Conservation (phyloP, 768 basidiomycete species). For the Cyclocybe aegerita region DNA sequence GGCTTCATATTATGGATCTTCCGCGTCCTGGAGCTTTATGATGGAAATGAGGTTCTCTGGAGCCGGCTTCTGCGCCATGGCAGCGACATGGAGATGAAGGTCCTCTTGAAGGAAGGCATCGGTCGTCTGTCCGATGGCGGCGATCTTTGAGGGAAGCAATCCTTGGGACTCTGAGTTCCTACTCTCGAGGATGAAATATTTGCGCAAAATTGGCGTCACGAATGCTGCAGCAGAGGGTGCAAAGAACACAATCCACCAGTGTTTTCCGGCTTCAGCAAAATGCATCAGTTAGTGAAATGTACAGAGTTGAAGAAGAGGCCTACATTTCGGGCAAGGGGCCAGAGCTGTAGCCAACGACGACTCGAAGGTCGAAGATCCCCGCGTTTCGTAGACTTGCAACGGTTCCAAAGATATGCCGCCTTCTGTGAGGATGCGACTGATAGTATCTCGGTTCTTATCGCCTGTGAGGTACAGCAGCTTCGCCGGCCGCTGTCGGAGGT, state of each 20-base stretch:
- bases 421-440: constrained; percentile 48
- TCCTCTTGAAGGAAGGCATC: constrained; percentile 45
- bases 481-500: constrained; percentile 18
- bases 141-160: constrained; percentile 32
- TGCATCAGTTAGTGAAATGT: neutral
- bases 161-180: neutral
- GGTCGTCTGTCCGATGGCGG: constrained; percentile 73
- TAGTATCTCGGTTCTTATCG: constrained; percentile 82
- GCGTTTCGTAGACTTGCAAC: constrained; percentile 73
- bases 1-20: too few relatives aligned
- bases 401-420: constrained; percentile 44
- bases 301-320: neutral
- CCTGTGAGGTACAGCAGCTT: constrained; percentile 76
- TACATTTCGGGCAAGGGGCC: constrained; percentile 15
- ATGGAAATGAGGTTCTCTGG: constrained; percentile 47
- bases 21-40: constrained; percentile 14
- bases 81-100: constrained; percentile 50
- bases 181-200: constrained; percentile 39
- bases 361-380: constrained; percentile 51
- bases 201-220: constrained; percentile 48
- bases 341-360: constrained; percentile 37
- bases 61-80: constrained; percentile 53
- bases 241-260: constrained; percentile 76
- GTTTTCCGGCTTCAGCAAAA: constrained; percentile 15
- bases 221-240: constrained; percentile 71